phyloP scores from a whole-genome alignment of 129 eudicot genomes.

The Artemisia annua region DNA sequence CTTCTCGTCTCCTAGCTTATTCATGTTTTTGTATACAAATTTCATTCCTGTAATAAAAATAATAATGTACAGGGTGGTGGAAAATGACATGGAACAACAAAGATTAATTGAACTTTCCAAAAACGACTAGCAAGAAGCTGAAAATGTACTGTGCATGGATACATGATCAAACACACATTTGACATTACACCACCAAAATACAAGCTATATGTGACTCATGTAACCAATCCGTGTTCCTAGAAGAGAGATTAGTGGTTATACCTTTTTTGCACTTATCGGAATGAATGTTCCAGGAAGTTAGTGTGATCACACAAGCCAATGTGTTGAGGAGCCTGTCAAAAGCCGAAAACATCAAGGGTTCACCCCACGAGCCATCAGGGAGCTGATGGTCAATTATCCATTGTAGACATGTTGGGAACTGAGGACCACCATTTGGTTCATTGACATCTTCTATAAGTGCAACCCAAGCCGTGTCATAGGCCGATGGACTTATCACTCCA shows the following conservation, averaged over 20 bases:
- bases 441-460: not conserved
- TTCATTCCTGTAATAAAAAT: not conserved
- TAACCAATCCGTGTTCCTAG: too few relatives aligned
- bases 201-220: too few relatives aligned
- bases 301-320: not conserved
- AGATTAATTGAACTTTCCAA: too few relatives aligned
- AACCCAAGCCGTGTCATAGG: not conserved
- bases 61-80: not conserved
- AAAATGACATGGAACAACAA: not conserved
- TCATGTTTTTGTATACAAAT: not conserved
- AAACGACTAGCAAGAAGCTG: too few relatives aligned
- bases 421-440: not conserved
- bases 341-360: not conserved
- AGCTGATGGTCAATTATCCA: not conserved
- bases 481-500: not conserved
- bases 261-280: not conserved
- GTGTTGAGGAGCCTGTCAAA: constrained; percentile 4
- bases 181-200: too few relatives aligned
- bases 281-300: not conserved
- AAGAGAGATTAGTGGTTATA: not conserved
- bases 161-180: too few relatives aligned
- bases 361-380: not conserved
- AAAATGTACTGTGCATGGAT: too few relatives aligned
- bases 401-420: not conserved
- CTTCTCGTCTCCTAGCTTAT: not conserved